These are phyloP conservation scores for Mycosphaerella arachidis DNA, from an alignment of 2,329 filamentous ascomycete genomes.

Conservation along the genomic window DNA sequence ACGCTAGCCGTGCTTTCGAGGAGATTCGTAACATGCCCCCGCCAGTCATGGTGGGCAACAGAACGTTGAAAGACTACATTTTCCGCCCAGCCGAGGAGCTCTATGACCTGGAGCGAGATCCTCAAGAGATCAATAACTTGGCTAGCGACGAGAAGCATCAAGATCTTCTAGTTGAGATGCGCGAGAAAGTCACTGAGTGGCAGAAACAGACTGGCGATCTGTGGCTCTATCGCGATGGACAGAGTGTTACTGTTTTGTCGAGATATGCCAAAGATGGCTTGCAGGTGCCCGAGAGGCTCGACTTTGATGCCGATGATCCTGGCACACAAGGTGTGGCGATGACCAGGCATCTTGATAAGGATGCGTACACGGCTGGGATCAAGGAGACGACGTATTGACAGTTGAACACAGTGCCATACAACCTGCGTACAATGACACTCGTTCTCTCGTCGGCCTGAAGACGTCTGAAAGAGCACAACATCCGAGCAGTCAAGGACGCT, in stretches of 20 bases:
- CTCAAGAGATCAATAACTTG: constrained; percentile 45
- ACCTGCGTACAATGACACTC: no score
- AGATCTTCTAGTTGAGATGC: constrained; percentile 33
- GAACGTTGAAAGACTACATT: constrained; percentile 42
- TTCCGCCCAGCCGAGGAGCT: constrained; percentile 44
- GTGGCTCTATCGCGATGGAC: constrained; percentile 33
- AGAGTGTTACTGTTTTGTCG: constrained; percentile 15
- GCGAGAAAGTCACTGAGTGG: constrained; percentile 33
- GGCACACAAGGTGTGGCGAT: constrained; percentile 3
- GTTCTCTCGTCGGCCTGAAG: no score
- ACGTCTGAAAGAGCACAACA: no score
- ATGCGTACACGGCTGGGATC: constrained; percentile 10
- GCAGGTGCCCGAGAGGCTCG: constrained; percentile 23
- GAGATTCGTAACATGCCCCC: constrained; percentile 39
- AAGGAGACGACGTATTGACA: constrained; percentile 7
- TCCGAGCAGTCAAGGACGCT: no score
- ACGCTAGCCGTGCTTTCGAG: constrained; percentile 43
- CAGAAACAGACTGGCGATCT: constrained; percentile 34
- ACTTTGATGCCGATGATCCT: constrained; percentile 23
- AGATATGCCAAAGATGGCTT: constrained; percentile 21
- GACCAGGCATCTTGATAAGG: constrained; percentile 9
- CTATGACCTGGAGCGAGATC: constrained; percentile 45
- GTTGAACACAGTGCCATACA: no score
- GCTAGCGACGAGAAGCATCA: constrained; percentile 33
- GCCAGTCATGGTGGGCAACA: constrained; percentile 38